Conservation (phyloP, 352 stramenopile genomes). For the Pythium grandisporangium region DNA sequence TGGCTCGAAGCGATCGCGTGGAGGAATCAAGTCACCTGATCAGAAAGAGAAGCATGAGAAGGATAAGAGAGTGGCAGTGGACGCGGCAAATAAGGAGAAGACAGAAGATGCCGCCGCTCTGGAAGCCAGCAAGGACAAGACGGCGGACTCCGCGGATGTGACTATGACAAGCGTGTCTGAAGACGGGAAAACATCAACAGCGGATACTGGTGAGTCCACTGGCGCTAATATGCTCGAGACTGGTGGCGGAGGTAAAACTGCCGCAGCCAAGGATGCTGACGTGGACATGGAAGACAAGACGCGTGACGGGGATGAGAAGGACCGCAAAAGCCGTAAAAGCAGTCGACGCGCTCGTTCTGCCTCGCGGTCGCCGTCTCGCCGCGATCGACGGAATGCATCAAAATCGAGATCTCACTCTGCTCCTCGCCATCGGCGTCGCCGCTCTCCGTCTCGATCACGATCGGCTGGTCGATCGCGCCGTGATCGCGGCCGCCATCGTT, state of each 20-base stretch:
- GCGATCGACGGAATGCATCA: too few species aligned
- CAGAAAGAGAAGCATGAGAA: constrained; percentile 10
- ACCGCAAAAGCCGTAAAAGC: constrained; percentile 23
- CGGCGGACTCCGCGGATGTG: too few species aligned
- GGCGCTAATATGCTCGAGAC: too few species aligned
- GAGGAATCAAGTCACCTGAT: too few species aligned
- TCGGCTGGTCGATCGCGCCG: constrained; percentile 32
- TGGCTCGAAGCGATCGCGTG: constrained; percentile 14
- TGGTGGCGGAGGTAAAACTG: too few species aligned
- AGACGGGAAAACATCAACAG: too few species aligned
- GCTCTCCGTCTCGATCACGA: constrained; percentile 41
- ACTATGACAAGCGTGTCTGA: too few species aligned
- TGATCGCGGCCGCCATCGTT: constrained; percentile 22
- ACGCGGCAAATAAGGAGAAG: constrained; percentile 1
- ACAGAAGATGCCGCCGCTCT: constrained; percentile 6
- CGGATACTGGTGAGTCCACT: too few species aligned
- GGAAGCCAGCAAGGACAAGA: constrained; percentile 7
- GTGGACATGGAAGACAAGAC: constrained; percentile 3
- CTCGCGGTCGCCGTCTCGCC: constrained; percentile 43
- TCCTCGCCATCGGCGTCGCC: constrained; percentile 23
- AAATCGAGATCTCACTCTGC: constrained; percentile 7
- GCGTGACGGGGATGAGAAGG: constrained; percentile 6
- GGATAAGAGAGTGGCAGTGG: not conserved
- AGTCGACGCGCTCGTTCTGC: constrained; percentile 43
- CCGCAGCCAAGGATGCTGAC: constrained; percentile 7